A percentile compares a stretch with the other conserved stretches of the same genome.
Conservation (phyloP, 768 basidiomycete genomes). For the Kwoniella dendrophila region DNA sequence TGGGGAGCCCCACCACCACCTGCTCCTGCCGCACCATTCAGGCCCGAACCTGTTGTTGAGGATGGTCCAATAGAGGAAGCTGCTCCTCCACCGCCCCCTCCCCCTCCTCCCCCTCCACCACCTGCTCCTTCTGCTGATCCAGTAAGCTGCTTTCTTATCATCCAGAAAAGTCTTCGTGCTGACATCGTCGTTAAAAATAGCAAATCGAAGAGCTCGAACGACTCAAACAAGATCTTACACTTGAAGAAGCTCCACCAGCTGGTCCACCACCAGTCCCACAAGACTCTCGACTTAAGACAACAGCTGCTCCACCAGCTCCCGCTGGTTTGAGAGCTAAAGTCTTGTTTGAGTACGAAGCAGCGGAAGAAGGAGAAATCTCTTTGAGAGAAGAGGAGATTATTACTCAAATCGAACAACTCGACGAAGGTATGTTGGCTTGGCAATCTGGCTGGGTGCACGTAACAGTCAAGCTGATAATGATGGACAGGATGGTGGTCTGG, state of each 20-base stretch:
- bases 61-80: slow-evolving; percentile 31
- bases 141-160: slow-evolving; percentile 19
- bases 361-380: slow-evolving; percentile 83
- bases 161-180: background rate
- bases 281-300: slow-evolving; percentile 50
- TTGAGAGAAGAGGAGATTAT: slow-evolving; percentile 79
- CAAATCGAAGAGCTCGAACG: slow-evolving; percentile 49
- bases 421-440: slow-evolving; percentile 61
- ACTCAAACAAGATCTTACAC: slow-evolving; percentile 47
- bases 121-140: slow-evolving; percentile 39
- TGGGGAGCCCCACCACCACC: slow-evolving; percentile 58
- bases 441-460: background rate
- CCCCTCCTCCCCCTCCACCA: slow-evolving; percentile 49
- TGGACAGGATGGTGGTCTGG: slow-evolving; percentile 86
- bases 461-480: slow-evolving; percentile 9
- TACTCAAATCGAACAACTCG: slow-evolving; percentile 77
- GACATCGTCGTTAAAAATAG: slow-evolving; percentile 7
- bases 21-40: slow-evolving; percentile 59
- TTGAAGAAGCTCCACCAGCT: slow-evolving; percentile 42
- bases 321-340: slow-evolving; percentile 72
- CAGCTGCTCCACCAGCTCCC: slow-evolving; percentile 43
- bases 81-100: slow-evolving; percentile 48
- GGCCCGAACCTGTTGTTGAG: slow-evolving; percentile 54
- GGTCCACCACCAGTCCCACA: slow-evolving; percentile 50
- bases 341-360: slow-evolving; percentile 73